A percentile compares a stretch with the other conserved stretches of the same genome.
These are phyloP conservation scores for Fomitopsis pinicola DNA, from an alignment of 1,284 basidiomycete genomes.

Conservation along the genomic window DNA sequence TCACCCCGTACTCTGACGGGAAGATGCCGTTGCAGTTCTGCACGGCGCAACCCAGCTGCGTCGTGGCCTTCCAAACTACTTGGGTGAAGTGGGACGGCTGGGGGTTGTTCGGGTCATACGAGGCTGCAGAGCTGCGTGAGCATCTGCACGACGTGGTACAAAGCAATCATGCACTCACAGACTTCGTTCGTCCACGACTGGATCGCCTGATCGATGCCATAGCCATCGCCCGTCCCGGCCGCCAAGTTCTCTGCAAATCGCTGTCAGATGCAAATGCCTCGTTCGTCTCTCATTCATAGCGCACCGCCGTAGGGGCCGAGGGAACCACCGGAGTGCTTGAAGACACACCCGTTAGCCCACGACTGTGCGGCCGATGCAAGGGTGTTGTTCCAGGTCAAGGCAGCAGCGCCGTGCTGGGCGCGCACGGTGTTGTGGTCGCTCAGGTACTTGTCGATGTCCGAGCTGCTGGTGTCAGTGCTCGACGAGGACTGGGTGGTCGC, in stretches of 20 bases:
- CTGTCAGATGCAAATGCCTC: not conserved
- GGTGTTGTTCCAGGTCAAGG: constrained; percentile 54
- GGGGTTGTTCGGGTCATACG: constrained; percentile 56
- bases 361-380: constrained; percentile 53
- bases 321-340: constrained; percentile 58
- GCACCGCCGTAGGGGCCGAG: constrained; percentile 59
- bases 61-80: constrained; percentile 67
- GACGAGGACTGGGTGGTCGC: constrained; percentile 2
- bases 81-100: constrained; percentile 66
- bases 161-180: constrained; percentile 19
- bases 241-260: constrained; percentile 58
- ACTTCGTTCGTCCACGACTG: constrained; percentile 61
- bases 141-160: not conserved
- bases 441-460: constrained; percentile 40
- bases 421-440: constrained; percentile 56
- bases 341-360: constrained; percentile 62
- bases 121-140: constrained; percentile 27
- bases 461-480: constrained; percentile 14
- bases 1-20: constrained; percentile 44
- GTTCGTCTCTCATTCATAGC: constrained; percentile 4
- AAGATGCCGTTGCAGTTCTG: constrained; percentile 50
- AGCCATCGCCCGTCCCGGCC: constrained; percentile 54
- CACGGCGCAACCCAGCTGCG: constrained; percentile 59
- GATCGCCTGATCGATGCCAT: constrained; percentile 44
- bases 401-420: constrained; percentile 51